Evolutionary conservation across 192 early-diverging fungal genomes (phyloP).

Genomic region (Podila epigama): DNA sequence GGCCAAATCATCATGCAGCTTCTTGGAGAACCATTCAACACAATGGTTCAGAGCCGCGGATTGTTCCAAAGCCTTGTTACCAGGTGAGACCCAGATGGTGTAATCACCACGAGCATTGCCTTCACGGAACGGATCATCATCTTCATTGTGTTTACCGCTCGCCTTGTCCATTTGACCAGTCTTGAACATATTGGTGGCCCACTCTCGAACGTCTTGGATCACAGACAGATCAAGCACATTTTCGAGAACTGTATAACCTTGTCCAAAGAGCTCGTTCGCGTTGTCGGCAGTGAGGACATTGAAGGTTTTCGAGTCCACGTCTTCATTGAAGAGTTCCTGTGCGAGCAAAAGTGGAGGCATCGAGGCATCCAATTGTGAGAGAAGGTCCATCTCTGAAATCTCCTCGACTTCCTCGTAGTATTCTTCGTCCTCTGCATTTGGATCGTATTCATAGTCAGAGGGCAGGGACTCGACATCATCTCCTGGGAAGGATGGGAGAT

Average conservation of each 20-base stretch:
- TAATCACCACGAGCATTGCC: constrained; percentile 59
- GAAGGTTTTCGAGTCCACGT: constrained; percentile 42
- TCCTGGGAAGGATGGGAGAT: constrained; percentile 54
- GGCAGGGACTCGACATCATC: constrained; percentile 59
- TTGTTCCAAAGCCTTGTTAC: constrained; percentile 29
- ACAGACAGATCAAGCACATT: constrained; percentile 40
- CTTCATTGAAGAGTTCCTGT: constrained; percentile 55
- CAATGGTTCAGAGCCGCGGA: constrained; percentile 27
- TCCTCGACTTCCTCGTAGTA: constrained; percentile 59
- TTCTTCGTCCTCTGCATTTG: constrained; percentile 51
- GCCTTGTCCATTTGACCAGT: constrained; percentile 51
- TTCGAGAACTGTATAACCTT: constrained; percentile 52
- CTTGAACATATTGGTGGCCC: constrained; percentile 45
- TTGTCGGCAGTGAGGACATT: constrained; percentile 41
- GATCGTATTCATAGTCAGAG: constrained; percentile 61
- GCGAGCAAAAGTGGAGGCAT: constrained; percentile 48
- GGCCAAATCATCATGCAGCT: constrained; percentile 49
- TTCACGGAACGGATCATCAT: constrained; percentile 57
- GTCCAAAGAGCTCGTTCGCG: constrained; percentile 51
- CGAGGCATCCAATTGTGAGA: constrained; percentile 51
- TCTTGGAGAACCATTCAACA: constrained; percentile 45
- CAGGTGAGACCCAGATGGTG: constrained; percentile 54
- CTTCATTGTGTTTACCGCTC: constrained; percentile 39
- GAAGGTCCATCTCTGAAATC: constrained; percentile 58
- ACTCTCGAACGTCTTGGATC: constrained; percentile 43